phyloP scores from a whole-genome alignment of 2,329 filamentous ascomycete genomes.

The Colletotrichum incanum region DNA sequence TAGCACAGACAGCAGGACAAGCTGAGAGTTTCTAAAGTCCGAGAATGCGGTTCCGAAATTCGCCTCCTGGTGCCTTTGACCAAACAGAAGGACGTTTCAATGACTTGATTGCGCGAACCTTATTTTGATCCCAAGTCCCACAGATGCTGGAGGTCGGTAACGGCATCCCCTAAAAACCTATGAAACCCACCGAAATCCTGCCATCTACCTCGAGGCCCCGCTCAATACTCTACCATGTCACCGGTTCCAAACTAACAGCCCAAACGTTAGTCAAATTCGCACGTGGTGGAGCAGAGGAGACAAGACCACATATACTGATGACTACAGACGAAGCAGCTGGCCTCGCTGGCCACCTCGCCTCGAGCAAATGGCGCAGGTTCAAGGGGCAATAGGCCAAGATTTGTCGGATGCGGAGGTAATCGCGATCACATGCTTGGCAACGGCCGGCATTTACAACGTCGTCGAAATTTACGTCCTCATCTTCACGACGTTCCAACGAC shows the following conservation, averaged over 20 bases:
- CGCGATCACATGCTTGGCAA: conserved; percentile 29
- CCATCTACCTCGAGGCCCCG: background rate
- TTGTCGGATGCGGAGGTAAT: conserved; percentile 19
- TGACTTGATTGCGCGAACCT: background rate
- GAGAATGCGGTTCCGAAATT: background rate
- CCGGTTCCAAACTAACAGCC: background rate
- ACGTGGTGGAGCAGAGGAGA: too few relatives aligned
- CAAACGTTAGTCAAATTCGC: background rate
- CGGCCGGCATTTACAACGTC: conserved; percentile 45
- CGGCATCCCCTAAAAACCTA: background rate
- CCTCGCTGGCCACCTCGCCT: conserved; percentile 3
- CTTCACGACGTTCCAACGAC: conserved; percentile 46
- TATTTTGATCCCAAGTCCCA: background rate
- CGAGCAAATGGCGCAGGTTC: conserved; percentile 35
- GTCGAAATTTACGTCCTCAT: conserved; percentile 48
- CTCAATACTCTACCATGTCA: background rate
- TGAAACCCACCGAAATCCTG: background rate
- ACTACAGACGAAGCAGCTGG: background rate
- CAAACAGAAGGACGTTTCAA: conserved; percentile 4
- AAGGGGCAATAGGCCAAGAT: conserved; percentile 26
- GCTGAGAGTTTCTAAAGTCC: background rate
- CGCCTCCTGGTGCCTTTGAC: background rate
- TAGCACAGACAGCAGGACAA: background rate
- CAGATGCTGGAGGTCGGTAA: background rate
- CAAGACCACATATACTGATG: background rate